Evolutionary conservation across 352 stramenopile genomes (phyloP).

Genomic region (Phytophthora meadii): DNA sequence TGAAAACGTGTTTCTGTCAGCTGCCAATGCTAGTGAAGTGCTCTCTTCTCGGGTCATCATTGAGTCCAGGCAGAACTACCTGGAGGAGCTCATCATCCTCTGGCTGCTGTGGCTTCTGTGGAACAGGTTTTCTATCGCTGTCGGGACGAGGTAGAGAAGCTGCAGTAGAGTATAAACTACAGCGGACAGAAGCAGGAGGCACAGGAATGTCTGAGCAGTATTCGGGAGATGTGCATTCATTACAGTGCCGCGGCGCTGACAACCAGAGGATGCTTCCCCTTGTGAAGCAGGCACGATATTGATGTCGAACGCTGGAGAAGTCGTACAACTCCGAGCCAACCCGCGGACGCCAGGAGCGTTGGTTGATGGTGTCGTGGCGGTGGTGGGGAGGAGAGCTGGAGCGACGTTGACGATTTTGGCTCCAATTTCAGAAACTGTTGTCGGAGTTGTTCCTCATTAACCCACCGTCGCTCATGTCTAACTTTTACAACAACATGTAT

Average conservation of each 20-base stretch:
- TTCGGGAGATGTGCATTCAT: constrained; percentile 84
- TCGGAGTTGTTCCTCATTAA: constrained; percentile 83
- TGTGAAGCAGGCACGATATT: constrained; percentile 64
- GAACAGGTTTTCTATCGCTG: constrained; percentile 81
- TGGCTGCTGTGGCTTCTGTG: constrained; percentile 73
- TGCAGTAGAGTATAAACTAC: constrained; percentile 70
- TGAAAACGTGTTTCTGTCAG: constrained; percentile 33
- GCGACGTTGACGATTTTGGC: constrained; percentile 64
- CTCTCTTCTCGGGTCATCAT: constrained; percentile 77
- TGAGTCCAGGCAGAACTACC: constrained; percentile 60
- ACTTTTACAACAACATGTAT: constrained; percentile 82
- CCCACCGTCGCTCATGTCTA: constrained; percentile 76
- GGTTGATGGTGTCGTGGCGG: constrained; percentile 55
- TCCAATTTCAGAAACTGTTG: constrained; percentile 81
- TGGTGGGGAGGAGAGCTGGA: constrained; percentile 59
- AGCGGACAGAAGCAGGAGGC: constrained; percentile 53
- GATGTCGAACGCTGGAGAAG: constrained; percentile 78
- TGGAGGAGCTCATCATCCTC: constrained; percentile 55
- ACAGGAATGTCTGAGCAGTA: constrained; percentile 56
- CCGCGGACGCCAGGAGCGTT: constrained; percentile 65
- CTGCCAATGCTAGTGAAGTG: constrained; percentile 67
- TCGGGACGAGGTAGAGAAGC: constrained; percentile 70
- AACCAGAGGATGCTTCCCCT: constrained; percentile 88
- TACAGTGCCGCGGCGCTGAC: constrained; percentile 85
- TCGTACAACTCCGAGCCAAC: constrained; percentile 63